A percentile compares a stretch with the other conserved stretches of the same genome.
phyloP scores from a whole-genome alignment of 2,329 filamentous ascomycete genomes.

The Ophiostoma tasmaniense region DNA sequence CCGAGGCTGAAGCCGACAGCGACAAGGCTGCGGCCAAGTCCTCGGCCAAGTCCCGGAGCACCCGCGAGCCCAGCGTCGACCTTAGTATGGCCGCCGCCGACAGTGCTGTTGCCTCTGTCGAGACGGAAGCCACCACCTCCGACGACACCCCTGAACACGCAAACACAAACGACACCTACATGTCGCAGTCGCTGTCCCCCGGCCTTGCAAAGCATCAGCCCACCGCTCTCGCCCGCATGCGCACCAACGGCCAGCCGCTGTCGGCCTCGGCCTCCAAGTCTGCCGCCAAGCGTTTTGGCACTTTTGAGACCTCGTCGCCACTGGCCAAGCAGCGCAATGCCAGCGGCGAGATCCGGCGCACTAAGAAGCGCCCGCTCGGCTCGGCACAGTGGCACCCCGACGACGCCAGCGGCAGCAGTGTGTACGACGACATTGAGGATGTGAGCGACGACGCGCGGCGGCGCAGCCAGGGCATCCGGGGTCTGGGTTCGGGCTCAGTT shows the following conservation, averaged over 20 bases:
- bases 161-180: not conserved
- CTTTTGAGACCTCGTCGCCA: not conserved
- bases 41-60: not conserved
- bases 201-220: conserved; percentile 8
- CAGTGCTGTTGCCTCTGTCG: not conserved
- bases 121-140: not conserved
- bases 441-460: conserved; percentile 9
- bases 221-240: conserved; percentile 4
- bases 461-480: not conserved
- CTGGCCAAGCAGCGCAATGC: not conserved
- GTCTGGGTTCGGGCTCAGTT: not conserved
- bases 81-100: conserved; percentile 13
- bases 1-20: not conserved
- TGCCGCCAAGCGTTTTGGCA: not conserved
- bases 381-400: conserved; percentile 11
- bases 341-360: conserved; percentile 5
- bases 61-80: conserved; percentile 15
- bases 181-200: conserved; percentile 15
- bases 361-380: conserved; percentile 13
- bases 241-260: not conserved
- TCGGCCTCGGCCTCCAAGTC: not conserved
- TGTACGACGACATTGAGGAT: conserved; percentile 17
- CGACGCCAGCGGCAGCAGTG: not conserved
- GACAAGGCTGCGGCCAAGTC: not conserved
- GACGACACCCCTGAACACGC: not conserved